Evolutionary conservation across 768 basidiomycete species (phyloP).

Genomic region (Boletus rubroflammeus): DNA sequence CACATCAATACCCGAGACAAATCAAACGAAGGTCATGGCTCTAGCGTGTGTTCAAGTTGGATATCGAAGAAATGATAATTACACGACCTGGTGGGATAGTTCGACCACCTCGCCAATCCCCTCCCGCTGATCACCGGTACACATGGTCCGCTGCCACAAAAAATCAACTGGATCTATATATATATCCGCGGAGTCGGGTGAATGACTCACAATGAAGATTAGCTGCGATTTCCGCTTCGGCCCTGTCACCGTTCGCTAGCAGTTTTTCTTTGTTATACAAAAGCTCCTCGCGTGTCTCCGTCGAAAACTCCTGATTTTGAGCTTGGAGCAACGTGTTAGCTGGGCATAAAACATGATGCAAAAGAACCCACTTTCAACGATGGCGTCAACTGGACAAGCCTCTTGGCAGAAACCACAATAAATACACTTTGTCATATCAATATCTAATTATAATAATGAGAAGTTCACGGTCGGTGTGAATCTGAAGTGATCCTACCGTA

Average conservation of each 20-base stretch:
- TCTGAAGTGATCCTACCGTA: constrained; percentile 58
- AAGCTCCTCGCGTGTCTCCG: constrained; percentile 96
- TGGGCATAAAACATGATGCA: constrained; percentile 7
- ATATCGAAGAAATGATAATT: constrained; percentile 18
- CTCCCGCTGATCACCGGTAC: constrained; percentile 60
- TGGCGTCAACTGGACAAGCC: constrained; percentile 98
- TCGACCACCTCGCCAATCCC: constrained; percentile 6
- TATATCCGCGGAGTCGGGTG: constrained; percentile 10
- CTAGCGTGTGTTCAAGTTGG: constrained; percentile 2
- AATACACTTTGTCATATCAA: constrained; percentile 99
- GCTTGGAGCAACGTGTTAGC: constrained; percentile 44
- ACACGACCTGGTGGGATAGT: constrained; percentile 19
- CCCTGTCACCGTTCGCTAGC: constrained; percentile 91
- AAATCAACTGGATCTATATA: constrained; percentile 18
- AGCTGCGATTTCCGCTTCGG: constrained; percentile 97
- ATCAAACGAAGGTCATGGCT: constrained; percentile 1
- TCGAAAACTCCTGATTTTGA: constrained; percentile 96
- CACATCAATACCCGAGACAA: not conserved
- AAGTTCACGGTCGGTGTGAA: not conserved
- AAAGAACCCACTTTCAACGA: constrained; percentile 84
- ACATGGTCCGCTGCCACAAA: constrained; percentile 72
- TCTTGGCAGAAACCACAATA: constrained; percentile 99
- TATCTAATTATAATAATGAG: constrained; percentile 50
- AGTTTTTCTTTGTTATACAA: constrained; percentile 99
- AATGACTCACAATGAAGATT: constrained; percentile 68